A percentile compares a stretch with the other conserved stretches of the same genome.
These are phyloP conservation scores for Solanum lycopersicoides DNA, from an alignment of 257 asterid species.

Conservation along the genomic window DNA sequence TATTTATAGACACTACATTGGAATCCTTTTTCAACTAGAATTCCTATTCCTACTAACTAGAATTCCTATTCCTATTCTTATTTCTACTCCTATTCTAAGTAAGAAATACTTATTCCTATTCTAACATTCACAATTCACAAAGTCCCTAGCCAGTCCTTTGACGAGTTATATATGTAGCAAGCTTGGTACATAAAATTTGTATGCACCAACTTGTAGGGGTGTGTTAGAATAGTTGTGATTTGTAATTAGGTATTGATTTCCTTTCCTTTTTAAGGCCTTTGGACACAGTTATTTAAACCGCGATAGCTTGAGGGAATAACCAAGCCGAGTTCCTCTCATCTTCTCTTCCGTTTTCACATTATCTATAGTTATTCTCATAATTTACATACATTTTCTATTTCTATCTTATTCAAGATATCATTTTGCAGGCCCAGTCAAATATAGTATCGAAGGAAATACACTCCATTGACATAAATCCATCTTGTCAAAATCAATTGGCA, in stretches of 20 bases:
- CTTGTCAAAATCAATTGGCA: conserved; percentile 83
- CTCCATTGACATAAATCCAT: conserved; percentile 79
- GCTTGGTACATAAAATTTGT: not conserved
- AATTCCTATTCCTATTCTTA: no score
- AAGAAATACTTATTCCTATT: no score
- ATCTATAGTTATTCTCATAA: not conserved
- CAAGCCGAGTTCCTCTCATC: not conserved
- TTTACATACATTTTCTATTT: not conserved
- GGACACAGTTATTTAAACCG: not conserved
- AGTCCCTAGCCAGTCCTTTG: not conserved
- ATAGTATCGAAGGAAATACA: conserved; percentile 70
- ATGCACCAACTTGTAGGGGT: not conserved
- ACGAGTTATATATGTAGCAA: not conserved
- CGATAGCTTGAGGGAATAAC: not conserved
- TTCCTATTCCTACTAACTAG: no score
- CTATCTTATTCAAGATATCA: not conserved
- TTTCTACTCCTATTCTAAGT: no score
- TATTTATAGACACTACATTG: no score
- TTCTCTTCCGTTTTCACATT: not conserved
- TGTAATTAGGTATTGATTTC: not conserved
- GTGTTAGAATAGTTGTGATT: not conserved
- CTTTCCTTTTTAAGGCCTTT: not conserved
- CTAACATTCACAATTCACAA: not conserved
- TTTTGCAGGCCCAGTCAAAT: conserved; percentile 80
- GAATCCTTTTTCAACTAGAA: no score